Evolutionary conservation across 768 basidiomycete species (phyloP).

Genomic region (Leccinum uliginosum): DNA sequence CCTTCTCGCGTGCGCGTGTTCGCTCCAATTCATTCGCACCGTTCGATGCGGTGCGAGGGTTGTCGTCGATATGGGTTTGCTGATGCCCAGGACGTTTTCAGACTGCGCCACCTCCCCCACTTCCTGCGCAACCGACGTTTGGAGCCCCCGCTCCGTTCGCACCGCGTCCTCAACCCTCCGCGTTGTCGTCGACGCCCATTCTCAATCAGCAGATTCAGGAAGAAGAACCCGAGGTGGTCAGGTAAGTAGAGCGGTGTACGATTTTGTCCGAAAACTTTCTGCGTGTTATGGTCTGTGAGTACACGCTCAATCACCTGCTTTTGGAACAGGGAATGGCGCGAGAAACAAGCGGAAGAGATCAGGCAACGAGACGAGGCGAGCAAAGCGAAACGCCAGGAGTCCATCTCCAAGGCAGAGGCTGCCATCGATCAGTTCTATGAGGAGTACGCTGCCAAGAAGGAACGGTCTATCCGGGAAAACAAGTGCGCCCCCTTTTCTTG

Average conservation of each 20-base stretch:
- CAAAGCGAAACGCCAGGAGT: slow-evolving; percentile 73
- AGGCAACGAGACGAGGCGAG: slow-evolving; percentile 77
- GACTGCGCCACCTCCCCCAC: slow-evolving; percentile 32
- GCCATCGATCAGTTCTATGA: slow-evolving; percentile 90
- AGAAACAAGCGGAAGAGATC: slow-evolving; percentile 81
- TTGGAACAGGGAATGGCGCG: slow-evolving; percentile 75
- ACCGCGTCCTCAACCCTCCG: slow-evolving; percentile 71
- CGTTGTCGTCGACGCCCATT: slow-evolving; percentile 69
- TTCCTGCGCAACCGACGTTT: slow-evolving; percentile 37
- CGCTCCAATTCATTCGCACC: not conserved
- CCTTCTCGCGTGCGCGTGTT: not conserved
- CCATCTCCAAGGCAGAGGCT: slow-evolving; percentile 76
- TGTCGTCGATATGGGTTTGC: not conserved
- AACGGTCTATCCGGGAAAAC: slow-evolving; percentile 88
- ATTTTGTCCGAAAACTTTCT: not conserved
- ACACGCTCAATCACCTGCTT: not conserved
- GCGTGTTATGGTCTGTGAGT: not conserved
- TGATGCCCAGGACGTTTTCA: slow-evolving; percentile 11
- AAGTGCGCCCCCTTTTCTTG: slow-evolving; percentile 50
- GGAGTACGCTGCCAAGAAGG: slow-evolving; percentile 83
- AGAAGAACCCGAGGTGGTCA: slow-evolving; percentile 85
- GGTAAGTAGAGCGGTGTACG: slow-evolving; percentile 37
- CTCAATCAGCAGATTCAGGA: slow-evolving; percentile 63
- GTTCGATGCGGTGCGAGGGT: slow-evolving; percentile 9
- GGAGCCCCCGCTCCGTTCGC: slow-evolving; percentile 58